Evolutionary conservation across 495 filamentous ascomycete genomes (phyloP).

Genomic region (Hypoxylon intermedium): DNA sequence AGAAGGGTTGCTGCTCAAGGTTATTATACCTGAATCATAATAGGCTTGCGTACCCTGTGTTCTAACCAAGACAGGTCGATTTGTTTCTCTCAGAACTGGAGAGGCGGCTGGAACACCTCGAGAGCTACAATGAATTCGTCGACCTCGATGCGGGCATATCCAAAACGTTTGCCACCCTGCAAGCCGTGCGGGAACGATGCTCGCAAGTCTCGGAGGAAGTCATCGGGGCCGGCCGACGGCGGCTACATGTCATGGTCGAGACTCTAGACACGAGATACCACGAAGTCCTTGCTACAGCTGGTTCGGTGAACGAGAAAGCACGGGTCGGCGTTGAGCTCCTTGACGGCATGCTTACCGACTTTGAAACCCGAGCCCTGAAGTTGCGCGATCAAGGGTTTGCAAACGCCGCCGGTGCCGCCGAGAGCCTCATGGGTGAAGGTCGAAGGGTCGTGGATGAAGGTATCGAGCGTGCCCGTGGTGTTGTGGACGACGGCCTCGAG

Average conservation of each 20-base stretch:
- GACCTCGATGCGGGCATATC: constrained; percentile 82
- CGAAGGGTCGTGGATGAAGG: constrained; percentile 76
- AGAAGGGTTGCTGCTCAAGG: constrained; percentile 71
- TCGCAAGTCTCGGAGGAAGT: constrained; percentile 89
- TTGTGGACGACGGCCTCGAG: constrained; percentile 86
- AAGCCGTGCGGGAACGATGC: constrained; percentile 86
- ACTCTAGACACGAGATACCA: constrained; percentile 91
- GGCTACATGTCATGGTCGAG: constrained; percentile 88
- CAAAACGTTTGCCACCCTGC: constrained; percentile 81
- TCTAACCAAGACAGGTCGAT: constrained; percentile 69
- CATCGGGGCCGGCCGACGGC: constrained; percentile 82
- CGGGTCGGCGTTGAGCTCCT: constrained; percentile 85
- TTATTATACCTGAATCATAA: constrained; percentile 39
- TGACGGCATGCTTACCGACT: constrained; percentile 80
- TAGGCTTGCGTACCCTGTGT: neutral
- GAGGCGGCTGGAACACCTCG: constrained; percentile 83
- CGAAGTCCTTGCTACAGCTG: constrained; percentile 83
- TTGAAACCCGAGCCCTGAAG: constrained; percentile 80
- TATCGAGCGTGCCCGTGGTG: constrained; percentile 74
- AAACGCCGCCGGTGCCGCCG: constrained; percentile 64
- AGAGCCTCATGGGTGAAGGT: constrained; percentile 71
- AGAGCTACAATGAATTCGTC: constrained; percentile 78
- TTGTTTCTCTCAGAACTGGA: constrained; percentile 89
- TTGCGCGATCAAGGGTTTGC: constrained; percentile 64
- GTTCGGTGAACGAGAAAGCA: constrained; percentile 89